A percentile compares a stretch with the other conserved stretches of the same genome.
phyloP scores from a whole-genome alignment of 2,329 filamentous ascomycete species.

The Ustilaginoidea virens region DNA sequence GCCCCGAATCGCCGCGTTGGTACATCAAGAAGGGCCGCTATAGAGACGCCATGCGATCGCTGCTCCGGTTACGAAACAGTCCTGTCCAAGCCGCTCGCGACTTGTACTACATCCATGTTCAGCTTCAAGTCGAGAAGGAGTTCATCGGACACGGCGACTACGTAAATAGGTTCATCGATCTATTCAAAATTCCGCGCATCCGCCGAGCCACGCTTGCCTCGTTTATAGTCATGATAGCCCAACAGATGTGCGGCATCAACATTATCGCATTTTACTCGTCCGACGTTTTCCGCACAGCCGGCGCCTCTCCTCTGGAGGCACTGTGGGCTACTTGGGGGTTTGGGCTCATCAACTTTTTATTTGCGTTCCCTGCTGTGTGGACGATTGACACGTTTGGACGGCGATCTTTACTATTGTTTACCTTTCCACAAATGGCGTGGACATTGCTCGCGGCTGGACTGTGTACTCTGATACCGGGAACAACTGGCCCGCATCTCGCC shows the following conservation, averaged over 20 bases:
- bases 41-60: conserved; percentile 40
- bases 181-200: conserved; percentile 54
- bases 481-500: conserved; percentile 19
- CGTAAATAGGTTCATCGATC: conserved; percentile 43
- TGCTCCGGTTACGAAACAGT: conserved; percentile 35
- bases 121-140: conserved; percentile 44
- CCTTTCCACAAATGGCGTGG: conserved; percentile 27
- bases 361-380: conserved; percentile 42
- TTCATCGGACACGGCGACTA: conserved; percentile 38
- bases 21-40: conserved; percentile 52
- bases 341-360: conserved; percentile 41
- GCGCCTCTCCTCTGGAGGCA: conserved; percentile 37
- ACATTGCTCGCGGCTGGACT: conserved; percentile 25
- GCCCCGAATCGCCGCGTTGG: conserved; percentile 51
- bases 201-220: conserved; percentile 62
- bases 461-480: conserved; percentile 33
- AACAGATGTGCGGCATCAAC: conserved; percentile 57
- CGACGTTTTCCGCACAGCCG: conserved; percentile 43
- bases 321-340: conserved; percentile 44
- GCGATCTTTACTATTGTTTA: conserved; percentile 29
- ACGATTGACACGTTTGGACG: conserved; percentile 43
- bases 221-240: conserved; percentile 65
- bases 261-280: conserved; percentile 66
- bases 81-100: conserved; percentile 44
- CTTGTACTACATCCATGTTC: conserved; percentile 48